These are phyloP conservation scores for Ceratobasidium sp. DNA, from an alignment of 1,284 basidiomycete species.

Conservation along the genomic window DNA sequence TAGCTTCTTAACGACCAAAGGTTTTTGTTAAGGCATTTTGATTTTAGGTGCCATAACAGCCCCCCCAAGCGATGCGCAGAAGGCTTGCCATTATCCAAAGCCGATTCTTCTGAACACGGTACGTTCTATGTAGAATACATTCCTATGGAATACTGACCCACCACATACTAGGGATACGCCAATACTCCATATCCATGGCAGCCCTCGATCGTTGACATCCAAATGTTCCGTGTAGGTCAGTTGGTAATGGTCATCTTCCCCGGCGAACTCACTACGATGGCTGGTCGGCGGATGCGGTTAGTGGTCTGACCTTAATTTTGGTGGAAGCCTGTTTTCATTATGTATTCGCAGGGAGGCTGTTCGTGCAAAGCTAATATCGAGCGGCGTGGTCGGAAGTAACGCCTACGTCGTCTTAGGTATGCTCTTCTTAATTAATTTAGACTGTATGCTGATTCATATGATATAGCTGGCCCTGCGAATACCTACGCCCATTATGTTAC, in stretches of 20 bases:
- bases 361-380: constrained; percentile 72
- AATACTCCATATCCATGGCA: constrained; percentile 82
- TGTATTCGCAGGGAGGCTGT: constrained; percentile 67
- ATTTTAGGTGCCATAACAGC: constrained; percentile 74
- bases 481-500: constrained; percentile 70
- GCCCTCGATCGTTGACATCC: constrained; percentile 80
- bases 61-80: constrained; percentile 70
- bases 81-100: constrained; percentile 83
- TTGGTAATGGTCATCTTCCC: constrained; percentile 84
- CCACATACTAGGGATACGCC: constrained; percentile 69
- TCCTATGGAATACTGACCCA: not conserved
- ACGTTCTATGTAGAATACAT: constrained; percentile 43
- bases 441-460: not conserved
- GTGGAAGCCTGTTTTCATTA: not conserved
- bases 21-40: not conserved
- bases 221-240: constrained; percentile 84
- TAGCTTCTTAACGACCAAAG: not conserved
- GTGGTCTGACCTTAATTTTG: constrained; percentile 41
- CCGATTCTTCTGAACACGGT: constrained; percentile 82
- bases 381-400: constrained; percentile 72
- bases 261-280: constrained; percentile 75
- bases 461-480: constrained; percentile 76
- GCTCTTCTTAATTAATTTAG: not conserved
- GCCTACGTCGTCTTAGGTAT: constrained; percentile 77
- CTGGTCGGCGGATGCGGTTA: constrained; percentile 64